Base-by-base conservation (phyloP, 805 yeast genomes). In the Hanseniaspora occidentalis region DNA sequence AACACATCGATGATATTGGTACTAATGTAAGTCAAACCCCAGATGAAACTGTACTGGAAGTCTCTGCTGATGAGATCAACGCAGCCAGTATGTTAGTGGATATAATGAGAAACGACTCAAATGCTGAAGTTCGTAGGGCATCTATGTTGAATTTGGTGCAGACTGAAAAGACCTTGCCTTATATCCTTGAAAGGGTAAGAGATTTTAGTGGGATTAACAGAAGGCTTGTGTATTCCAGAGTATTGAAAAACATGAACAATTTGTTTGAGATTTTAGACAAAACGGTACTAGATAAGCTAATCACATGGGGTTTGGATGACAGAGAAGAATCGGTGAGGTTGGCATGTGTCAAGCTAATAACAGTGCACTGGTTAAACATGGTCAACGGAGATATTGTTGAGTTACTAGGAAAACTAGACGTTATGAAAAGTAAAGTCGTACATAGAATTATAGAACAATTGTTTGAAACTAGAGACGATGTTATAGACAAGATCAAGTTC, bases 101-200 rank as follows among this genome's bases (percentile, higher is more conserved):
- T n/a, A 68, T 78, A 0, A 65, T 84, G 49, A 79, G 76, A 50
- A 73, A 79, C 52, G 98, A 89, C 59, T 72, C 84, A 2, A 79
- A 80, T 50, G 77, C 95, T 0, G 97, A 92, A 46, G 95, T 88
- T 1, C 70, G 97, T 48, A 69, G 95, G 44, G 86, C 94, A 0
- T 89, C 89, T 0, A 61, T 86, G 51, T 62, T 80, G 35, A 83
- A 85, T 53, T 56, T 89, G 24, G 75, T 70, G 19, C 79, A 77
- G 48, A 70, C 70, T 33, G 50, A 59, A 3, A 47, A 51, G 1
- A 79, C 86, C 0, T 62, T 73, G 16, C 75, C 79, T 1, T 68
- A 65, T 42, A 62, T 85, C 1, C 61, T 86, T 26, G 92, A 80
- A 52, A 70, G 96, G 43, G 94, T 95, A 1, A 70, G 94, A 43